These are phyloP conservation scores for Phytophthora boehmeriae DNA, from an alignment of 352 stramenopile species.

Conservation along the genomic window DNA sequence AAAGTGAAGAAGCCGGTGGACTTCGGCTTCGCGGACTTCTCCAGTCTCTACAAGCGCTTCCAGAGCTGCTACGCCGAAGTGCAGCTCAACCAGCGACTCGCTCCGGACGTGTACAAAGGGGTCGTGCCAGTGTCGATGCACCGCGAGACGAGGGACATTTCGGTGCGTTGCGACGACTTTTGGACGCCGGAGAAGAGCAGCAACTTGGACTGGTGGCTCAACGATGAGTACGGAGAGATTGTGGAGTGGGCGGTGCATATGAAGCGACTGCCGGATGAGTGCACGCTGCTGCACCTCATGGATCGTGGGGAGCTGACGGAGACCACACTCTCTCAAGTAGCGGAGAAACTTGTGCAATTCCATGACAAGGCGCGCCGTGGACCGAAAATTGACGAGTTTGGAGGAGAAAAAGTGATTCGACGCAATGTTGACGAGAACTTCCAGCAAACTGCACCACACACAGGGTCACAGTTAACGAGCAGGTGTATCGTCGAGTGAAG, in stretches of 20 bases:
- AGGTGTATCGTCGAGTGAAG: constrained; percentile 59
- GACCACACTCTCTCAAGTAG: constrained; percentile 44
- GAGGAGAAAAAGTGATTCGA: constrained; percentile 51
- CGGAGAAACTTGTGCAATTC: constrained; percentile 56
- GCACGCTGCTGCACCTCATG: constrained; percentile 51
- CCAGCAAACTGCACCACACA: constrained; percentile 56
- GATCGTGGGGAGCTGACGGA: constrained; percentile 38
- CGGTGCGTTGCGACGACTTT: constrained; percentile 63
- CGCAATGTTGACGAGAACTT: constrained; percentile 82
- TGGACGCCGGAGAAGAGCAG: constrained; percentile 71
- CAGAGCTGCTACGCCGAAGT: constrained; percentile 73
- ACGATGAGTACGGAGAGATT: constrained; percentile 73
- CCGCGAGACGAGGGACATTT: constrained; percentile 52
- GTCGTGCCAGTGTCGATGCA: constrained; percentile 76
- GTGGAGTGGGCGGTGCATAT: constrained; percentile 82
- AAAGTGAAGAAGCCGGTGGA: constrained; percentile 83
- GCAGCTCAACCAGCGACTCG: constrained; percentile 73
- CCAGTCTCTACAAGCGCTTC: constrained; percentile 74
- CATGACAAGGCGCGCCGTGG: constrained; percentile 58
- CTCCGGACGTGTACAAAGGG: constrained; percentile 65
- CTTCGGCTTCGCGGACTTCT: constrained; percentile 79
- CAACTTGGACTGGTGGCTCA: constrained; percentile 66
- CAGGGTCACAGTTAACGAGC: constrained; percentile 49
- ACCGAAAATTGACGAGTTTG: constrained; percentile 64
- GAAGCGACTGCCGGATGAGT: constrained; percentile 62